phyloP scores from a whole-genome alignment of 148 eudicot species.

The Chenopodium berlandieri region DNA sequence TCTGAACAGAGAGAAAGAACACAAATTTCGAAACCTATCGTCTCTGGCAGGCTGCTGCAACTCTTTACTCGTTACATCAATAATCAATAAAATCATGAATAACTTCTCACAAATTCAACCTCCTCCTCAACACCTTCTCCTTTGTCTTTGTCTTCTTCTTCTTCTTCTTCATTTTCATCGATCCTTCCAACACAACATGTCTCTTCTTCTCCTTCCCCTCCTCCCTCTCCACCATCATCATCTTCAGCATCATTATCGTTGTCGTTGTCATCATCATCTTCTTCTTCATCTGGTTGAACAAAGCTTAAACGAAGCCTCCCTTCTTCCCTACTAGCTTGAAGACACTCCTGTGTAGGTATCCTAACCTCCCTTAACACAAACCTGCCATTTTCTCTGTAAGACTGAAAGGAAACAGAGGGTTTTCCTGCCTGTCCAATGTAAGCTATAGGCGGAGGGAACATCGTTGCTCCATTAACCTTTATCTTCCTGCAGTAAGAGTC shows the following conservation, averaged over 20 bases:
- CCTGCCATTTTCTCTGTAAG: slow-evolving; percentile 65
- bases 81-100: background rate
- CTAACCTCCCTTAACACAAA: slow-evolving; percentile 68
- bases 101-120: slow-evolving; percentile 13
- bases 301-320: slow-evolving; percentile 67
- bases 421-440: slow-evolving; percentile 66
- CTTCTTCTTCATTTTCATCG: slow-evolving; percentile 31
- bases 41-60: slow-evolving; percentile 10
- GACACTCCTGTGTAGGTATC: slow-evolving; percentile 54
- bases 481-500: slow-evolving; percentile 34
- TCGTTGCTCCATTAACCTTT: slow-evolving; percentile 28
- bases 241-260: slow-evolving; percentile 5
- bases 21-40: slow-evolving; percentile 3
- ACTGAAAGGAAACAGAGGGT: slow-evolving; percentile 62
- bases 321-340: slow-evolving; percentile 67
- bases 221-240: background rate
- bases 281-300: slow-evolving; percentile 38
- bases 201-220: slow-evolving; percentile 2
- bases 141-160: background rate
- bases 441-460: slow-evolving; percentile 84
- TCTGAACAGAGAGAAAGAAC: slow-evolving; percentile 6
- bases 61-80: slow-evolving; percentile 7
- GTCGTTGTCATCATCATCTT: slow-evolving; percentile 13
- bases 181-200: background rate
- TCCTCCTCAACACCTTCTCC: background rate